Evolutionary conservation across 257 asterid species (phyloP).

Genomic region (Petunia axillaris): DNA sequence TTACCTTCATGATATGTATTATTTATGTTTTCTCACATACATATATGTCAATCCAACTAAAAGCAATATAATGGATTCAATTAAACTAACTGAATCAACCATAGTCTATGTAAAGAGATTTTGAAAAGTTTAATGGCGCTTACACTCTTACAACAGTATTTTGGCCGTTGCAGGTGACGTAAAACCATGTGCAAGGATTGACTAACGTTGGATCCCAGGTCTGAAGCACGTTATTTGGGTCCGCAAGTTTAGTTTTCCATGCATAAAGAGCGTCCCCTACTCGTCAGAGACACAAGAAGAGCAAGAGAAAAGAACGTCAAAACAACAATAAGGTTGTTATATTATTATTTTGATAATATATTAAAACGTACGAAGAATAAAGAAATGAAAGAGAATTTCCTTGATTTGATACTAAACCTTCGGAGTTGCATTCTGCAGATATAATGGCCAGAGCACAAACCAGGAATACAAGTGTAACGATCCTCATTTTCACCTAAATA

Average conservation of each 20-base stretch:
- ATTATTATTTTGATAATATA: not conserved
- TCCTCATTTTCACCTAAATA: slow-evolving; percentile 23
- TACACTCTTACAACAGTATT: slow-evolving; percentile 51
- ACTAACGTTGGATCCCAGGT: slow-evolving; percentile 60
- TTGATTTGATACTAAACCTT: slow-evolving; percentile 31
- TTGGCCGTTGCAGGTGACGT: slow-evolving; percentile 43
- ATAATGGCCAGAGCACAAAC: slow-evolving; percentile 33
- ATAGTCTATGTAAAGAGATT: not conserved
- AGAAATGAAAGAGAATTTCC: not conserved
- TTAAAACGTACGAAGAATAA: not conserved
- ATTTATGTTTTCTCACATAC: too few species aligned
- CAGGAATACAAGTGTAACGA: slow-evolving; percentile 19
- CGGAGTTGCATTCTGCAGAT: slow-evolving; percentile 37
- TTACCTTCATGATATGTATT: too few species aligned
- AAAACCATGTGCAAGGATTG: slow-evolving; percentile 61
- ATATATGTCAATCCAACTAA: too few species aligned
- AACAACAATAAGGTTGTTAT: not conserved
- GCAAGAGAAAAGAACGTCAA: not conserved
- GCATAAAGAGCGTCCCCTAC: slow-evolving; percentile 47
- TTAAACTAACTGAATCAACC: too few species aligned
- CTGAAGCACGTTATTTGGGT: slow-evolving; percentile 57
- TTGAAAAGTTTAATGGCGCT: not conserved
- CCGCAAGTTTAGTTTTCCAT: slow-evolving; percentile 29
- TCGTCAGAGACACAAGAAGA: not conserved
- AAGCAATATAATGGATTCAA: too few species aligned